A percentile compares a stretch with the other conserved stretches of the same genome.
phyloP scores from a whole-genome alignment of 345 rosid genomes.

The Corymbia maculata region DNA sequence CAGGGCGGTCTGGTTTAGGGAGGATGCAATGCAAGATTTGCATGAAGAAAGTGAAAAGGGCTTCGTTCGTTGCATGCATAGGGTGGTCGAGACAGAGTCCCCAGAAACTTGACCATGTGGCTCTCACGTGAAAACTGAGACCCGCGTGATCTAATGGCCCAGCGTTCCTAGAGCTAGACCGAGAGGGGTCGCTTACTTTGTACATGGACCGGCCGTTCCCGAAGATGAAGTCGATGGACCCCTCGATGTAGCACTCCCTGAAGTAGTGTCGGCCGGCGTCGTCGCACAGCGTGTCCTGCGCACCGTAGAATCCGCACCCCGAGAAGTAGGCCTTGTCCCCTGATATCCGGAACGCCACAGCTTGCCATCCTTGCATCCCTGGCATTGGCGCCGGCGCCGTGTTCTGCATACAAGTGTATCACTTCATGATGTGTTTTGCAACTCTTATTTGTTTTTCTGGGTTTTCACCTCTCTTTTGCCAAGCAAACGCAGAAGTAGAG shows the following conservation, averaged over 20 bases:
- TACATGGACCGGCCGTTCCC: conserved; percentile 97
- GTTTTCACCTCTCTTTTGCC: not conserved
- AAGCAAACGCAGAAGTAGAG: not conserved
- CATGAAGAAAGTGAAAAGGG: not conserved
- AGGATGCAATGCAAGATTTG: not conserved
- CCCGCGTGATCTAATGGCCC: not conserved
- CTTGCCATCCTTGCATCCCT: conserved; percentile 95
- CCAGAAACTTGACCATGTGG: accelerated
- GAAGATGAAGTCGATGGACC: conserved; percentile 89
- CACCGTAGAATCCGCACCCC: conserved; percentile 88
- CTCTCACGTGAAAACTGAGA: not conserved
- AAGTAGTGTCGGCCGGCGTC: conserved; percentile 95
- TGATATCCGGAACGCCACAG: conserved; percentile 82
- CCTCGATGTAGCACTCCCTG: conserved; percentile 86
- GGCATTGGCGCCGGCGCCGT: conserved; percentile 96
- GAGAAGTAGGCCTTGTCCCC: conserved; percentile 91
- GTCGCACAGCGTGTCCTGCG: conserved; percentile 90
- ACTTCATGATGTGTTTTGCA: not conserved
- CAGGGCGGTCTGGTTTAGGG: not conserved
- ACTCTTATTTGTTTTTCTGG: not conserved
- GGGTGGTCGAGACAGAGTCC: not conserved
- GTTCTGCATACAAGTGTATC: conserved; percentile 23
- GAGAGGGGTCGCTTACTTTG: conserved; percentile 26
- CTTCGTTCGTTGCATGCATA: not conserved
- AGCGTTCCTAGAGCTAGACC: not conserved